Evolutionary conservation across 73 alveolate genomes (phyloP).

Genomic region (Stentor coeruleus): DNA sequence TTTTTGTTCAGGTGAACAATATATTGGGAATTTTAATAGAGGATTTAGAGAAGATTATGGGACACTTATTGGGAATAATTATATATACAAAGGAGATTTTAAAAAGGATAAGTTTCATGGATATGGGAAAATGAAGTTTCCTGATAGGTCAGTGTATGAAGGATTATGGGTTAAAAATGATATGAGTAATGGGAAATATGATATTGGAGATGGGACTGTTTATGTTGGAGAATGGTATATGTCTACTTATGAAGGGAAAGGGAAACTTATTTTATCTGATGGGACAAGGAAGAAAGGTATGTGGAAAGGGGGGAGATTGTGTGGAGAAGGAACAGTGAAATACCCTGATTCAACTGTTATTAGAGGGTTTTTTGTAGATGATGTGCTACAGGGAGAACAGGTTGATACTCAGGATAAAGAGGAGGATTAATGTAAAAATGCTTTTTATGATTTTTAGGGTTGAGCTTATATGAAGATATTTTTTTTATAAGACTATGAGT

Average conservation of each 20-base stretch:
- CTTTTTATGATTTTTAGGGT: too few relatives aligned
- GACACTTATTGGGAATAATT: constrained; percentile 8
- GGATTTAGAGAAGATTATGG: constrained; percentile 10
- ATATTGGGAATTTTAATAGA: not conserved
- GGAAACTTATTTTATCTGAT: constrained; percentile 11
- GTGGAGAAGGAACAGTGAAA: constrained; percentile 4
- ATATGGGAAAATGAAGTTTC: constrained; percentile 5
- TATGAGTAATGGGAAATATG: not conserved
- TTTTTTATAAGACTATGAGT: too few relatives aligned
- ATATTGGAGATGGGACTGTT: not conserved
- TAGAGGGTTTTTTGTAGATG: constrained; percentile 2
- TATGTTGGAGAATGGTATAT: not conserved
- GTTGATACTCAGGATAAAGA: too few relatives aligned
- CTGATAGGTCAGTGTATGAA: constrained; percentile 19
- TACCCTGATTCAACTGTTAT: not conserved
- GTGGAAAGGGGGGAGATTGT: constrained; percentile 19
- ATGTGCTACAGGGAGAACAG: not conserved
- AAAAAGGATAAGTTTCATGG: constrained; percentile 32
- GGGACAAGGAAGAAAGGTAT: constrained; percentile 1
- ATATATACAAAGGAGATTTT: constrained; percentile 24
- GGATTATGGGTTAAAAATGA: constrained; percentile 23
- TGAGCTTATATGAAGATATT: too few relatives aligned
- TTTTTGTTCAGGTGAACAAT: not conserved
- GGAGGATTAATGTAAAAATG: too few relatives aligned
- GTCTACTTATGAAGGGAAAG: not conserved